Evolutionary conservation across 805 yeast species (phyloP).

Genomic region (Saturnispora besseyi): DNA sequence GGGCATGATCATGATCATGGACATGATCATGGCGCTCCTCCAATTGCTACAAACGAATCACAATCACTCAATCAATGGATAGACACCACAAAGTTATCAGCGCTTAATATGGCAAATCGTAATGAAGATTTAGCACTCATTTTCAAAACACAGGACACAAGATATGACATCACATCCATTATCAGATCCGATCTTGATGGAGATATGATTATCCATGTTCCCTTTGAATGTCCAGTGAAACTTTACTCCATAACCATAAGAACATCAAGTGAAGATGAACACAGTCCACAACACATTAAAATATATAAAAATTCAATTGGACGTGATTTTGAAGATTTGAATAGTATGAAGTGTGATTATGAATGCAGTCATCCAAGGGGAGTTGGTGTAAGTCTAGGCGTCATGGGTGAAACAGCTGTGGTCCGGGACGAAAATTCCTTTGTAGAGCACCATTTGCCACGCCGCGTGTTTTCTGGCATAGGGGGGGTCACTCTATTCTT

Average conservation of each 20-base stretch:
- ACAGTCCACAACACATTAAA: conserved; percentile 63
- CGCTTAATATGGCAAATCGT: conserved; percentile 51
- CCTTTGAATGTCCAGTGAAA: conserved; percentile 70
- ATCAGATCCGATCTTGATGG: conserved; percentile 65
- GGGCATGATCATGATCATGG: conserved; percentile 18
- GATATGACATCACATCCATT: conserved; percentile 38
- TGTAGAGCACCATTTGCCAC: conserved; percentile 75
- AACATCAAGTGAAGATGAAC: conserved; percentile 44
- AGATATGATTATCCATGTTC: conserved; percentile 68
- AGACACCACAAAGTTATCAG: conserved; percentile 49
- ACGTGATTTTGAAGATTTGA: conserved; percentile 65
- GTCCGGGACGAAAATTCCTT: conserved; percentile 42
- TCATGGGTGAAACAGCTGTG: conserved; percentile 48
- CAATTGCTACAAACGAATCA: conserved; percentile 59
- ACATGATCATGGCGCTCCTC: conserved; percentile 32
- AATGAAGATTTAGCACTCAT: conserved; percentile 41
- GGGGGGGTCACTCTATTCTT: conserved; percentile 60
- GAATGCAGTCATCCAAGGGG: conserved; percentile 52
- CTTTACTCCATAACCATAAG: conserved; percentile 66
- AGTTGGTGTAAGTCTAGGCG: conserved; percentile 38
- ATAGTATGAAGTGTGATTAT: conserved; percentile 39
- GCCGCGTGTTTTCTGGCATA: conserved; percentile 64
- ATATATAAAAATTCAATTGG: conserved; percentile 61
- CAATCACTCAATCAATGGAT: conserved; percentile 61
- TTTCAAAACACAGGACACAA: conserved; percentile 43